A percentile compares a stretch with the other conserved stretches of the same genome.
Evolutionary conservation across 305 asterid genomes (phyloP).

Genomic region (Solanum hybrid): DNA sequence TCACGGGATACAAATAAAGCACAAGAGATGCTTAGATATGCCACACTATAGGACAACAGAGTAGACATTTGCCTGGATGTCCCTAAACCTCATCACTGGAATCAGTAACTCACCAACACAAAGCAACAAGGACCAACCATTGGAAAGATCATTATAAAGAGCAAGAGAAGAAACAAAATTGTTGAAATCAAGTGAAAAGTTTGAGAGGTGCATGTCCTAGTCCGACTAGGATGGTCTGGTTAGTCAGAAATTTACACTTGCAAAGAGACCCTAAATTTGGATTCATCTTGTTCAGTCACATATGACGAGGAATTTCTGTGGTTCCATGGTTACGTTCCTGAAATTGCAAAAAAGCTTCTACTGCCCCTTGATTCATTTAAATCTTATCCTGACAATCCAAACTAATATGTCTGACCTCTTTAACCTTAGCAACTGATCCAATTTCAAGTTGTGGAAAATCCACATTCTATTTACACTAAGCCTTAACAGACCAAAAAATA

Average conservation of each 20-base stretch:
- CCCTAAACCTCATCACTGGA: background rate
- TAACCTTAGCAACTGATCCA: background rate
- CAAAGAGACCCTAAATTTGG: background rate
- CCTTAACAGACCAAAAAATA: background rate
- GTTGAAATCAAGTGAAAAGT: background rate
- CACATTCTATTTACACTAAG: background rate
- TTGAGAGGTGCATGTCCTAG: background rate
- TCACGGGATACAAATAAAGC: background rate
- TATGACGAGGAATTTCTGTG: background rate
- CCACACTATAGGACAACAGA: background rate
- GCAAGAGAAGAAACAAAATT: background rate
- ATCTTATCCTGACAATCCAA: background rate
- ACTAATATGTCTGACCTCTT: background rate
- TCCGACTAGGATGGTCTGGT: background rate
- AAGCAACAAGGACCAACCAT: background rate
- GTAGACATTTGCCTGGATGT: background rate
- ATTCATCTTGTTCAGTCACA: background rate
- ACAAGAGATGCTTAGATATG: background rate
- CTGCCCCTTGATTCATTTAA: background rate
- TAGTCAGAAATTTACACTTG: background rate
- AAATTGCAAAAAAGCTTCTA: background rate
- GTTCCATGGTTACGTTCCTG: background rate
- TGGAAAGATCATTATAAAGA: background rate
- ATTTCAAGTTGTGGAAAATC: background rate
- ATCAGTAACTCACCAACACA: background rate